phyloP scores from a whole-genome alignment of 495 filamentous ascomycete genomes.

The Annulohypoxylon moriforme region DNA sequence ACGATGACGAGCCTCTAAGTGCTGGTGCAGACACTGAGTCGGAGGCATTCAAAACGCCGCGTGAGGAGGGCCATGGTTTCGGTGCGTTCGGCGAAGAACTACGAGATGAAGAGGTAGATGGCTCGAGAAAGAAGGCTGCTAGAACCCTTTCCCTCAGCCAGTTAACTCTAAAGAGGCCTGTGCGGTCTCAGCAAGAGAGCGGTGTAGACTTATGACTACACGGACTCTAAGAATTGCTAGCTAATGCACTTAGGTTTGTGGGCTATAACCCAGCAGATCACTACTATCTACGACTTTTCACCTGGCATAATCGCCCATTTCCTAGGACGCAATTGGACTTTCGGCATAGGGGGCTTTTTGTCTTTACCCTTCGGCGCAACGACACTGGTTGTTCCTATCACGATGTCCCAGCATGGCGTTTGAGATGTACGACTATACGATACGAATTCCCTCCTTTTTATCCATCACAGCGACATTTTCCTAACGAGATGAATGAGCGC shows the following conservation, averaged over 20 bases:
- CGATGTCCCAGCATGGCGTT: conserved; percentile 41
- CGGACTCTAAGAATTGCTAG: conserved; percentile 25
- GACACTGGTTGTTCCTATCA: conserved; percentile 30
- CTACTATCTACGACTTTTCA: conserved; percentile 1
- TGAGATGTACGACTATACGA: conserved; percentile 42
- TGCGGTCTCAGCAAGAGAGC: conserved; percentile 19
- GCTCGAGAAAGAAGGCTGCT: conserved; percentile 55
- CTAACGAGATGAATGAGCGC: background rate
- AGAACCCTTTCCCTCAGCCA: conserved; percentile 63
- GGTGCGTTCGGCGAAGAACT: conserved; percentile 61
- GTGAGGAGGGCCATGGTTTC: conserved; percentile 53
- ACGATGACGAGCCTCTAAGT: conserved; percentile 47
- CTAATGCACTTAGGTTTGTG: conserved; percentile 7
- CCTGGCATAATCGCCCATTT: conserved; percentile 10
- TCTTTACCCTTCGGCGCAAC: conserved; percentile 30
- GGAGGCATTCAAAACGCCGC: conserved; percentile 59
- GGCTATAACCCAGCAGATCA: background rate
- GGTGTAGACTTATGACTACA: conserved; percentile 49
- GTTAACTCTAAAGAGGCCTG: conserved; percentile 52
- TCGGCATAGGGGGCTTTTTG: conserved; percentile 30
- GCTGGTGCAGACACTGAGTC: conserved; percentile 41
- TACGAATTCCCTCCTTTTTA: conserved; percentile 18
- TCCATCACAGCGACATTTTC: conserved; percentile 4
- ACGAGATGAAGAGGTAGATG: conserved; percentile 49
- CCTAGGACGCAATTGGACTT: conserved; percentile 23